Conservation (phyloP, 371 early-diverging fungal species). For the Mucor piriformis region DNA sequence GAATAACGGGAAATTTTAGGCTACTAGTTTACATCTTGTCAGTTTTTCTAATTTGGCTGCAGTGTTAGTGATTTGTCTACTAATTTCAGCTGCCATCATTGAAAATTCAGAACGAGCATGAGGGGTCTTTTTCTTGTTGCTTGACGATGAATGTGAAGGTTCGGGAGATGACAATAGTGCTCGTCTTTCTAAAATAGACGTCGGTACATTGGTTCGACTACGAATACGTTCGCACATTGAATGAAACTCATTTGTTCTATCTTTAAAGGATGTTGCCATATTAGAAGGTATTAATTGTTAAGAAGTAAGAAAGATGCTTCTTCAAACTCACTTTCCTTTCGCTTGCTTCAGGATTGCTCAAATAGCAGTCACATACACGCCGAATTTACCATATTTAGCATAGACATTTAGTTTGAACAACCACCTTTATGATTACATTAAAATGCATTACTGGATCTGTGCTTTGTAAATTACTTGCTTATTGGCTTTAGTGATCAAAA, state of each 20-base stretch:
- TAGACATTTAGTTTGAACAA: no score
- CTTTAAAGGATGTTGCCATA: constrained; percentile 38
- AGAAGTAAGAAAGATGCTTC: neutral
- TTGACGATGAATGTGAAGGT: constrained; percentile 2
- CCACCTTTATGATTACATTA: no score
- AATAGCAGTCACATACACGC: no score
- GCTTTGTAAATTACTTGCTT: no score
- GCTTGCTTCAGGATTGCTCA: neutral
- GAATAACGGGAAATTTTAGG: neutral
- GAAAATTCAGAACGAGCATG: constrained; percentile 60
- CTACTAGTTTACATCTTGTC: constrained; percentile 53
- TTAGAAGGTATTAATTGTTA: no score
- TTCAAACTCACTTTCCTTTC: neutral
- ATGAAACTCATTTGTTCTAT: constrained; percentile 57
- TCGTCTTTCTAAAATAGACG: constrained; percentile 37
- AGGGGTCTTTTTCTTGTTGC: constrained; percentile 13
- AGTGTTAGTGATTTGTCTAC: constrained; percentile 63
- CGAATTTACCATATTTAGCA: no score
- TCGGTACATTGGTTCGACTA: constrained; percentile 33
- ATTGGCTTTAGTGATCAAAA: no score
- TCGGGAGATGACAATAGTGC: constrained; percentile 34
- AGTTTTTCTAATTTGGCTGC: constrained; percentile 72
- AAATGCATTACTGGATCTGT: no score
- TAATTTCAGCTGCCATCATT: constrained; percentile 65
- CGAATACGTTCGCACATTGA: constrained; percentile 52